Evolutionary conservation across 2,329 filamentous ascomycete genomes (phyloP).

Genomic region (Diaporthe citriasiana): DNA sequence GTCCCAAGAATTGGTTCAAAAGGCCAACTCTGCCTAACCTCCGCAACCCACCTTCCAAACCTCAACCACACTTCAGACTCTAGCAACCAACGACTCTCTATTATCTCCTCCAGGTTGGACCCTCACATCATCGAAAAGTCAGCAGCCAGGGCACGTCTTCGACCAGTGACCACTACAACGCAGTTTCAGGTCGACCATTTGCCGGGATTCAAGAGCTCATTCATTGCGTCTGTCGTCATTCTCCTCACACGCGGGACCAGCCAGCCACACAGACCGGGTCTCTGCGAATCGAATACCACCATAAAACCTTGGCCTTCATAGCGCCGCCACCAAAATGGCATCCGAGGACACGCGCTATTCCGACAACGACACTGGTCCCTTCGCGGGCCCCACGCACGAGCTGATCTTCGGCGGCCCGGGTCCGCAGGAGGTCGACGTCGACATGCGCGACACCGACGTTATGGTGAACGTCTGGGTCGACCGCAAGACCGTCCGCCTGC

Average conservation of each 20-base stretch:
- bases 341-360: neutral
- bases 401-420: neutral
- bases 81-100: neutral
- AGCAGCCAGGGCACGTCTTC: neutral
- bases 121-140: neutral
- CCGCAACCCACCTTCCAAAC: neutral
- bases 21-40: neutral
- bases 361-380: neutral
- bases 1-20: neutral
- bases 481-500: neutral
- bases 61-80: neutral
- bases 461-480: neutral
- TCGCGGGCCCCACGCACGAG: neutral
- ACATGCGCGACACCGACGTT: constrained; percentile 15
- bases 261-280: too few relatives aligned
- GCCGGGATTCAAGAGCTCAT: neutral
- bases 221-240: neutral
- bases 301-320: neutral
- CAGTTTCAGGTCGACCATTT: neutral
- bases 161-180: neutral
- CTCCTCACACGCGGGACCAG: too few relatives aligned
- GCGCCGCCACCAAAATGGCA: neutral
- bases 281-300: neutral
- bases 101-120: neutral
- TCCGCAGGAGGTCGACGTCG: neutral